Percentiles rank a stretch among this genome's conserved stretches.
These are phyloP conservation scores for Sarocladiaceae sp. DNA, from an alignment of 2,329 filamentous ascomycete genomes.

Conservation along the genomic window DNA sequence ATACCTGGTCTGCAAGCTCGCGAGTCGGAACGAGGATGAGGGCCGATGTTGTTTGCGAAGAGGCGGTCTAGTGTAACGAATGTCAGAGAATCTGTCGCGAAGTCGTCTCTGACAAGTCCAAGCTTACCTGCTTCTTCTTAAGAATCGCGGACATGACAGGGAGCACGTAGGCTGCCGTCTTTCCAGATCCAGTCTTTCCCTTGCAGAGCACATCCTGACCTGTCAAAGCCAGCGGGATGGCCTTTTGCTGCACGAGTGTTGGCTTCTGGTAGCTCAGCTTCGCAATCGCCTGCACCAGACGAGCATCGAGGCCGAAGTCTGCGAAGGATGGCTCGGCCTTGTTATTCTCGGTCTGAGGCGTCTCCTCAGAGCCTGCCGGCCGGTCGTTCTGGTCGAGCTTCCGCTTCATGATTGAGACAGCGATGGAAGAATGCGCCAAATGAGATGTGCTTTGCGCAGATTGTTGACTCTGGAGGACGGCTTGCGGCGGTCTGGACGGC, in stretches of 20 bases:
- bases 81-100: constrained; percentile 10
- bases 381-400: constrained; percentile 54
- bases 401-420: constrained; percentile 44
- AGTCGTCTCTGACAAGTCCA: not conserved
- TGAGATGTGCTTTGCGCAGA: not conserved
- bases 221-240: constrained; percentile 80
- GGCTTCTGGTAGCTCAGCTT: constrained; percentile 79
- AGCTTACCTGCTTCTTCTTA: constrained; percentile 61
- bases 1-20: constrained; percentile 88
- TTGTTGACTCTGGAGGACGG: not conserved
- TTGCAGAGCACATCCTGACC: constrained; percentile 88
- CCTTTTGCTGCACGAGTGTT: constrained; percentile 80
- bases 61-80: constrained; percentile 36
- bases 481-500: not conserved
- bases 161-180: constrained; percentile 92
- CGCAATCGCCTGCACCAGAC: constrained; percentile 78
- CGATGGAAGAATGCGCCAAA: not conserved
- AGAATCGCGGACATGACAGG: constrained; percentile 82
- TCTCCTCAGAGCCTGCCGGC: constrained; percentile 23
- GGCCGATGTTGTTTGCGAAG: constrained; percentile 55
- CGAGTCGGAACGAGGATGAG: constrained; percentile 90
- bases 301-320: constrained; percentile 72
- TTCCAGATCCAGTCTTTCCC: constrained; percentile 91
- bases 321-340: constrained; percentile 55
- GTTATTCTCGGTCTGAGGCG: constrained; percentile 20